Conservation (phyloP, 2,329 filamentous ascomycete genomes). For the Pseudogymnoascus sp. region DNA sequence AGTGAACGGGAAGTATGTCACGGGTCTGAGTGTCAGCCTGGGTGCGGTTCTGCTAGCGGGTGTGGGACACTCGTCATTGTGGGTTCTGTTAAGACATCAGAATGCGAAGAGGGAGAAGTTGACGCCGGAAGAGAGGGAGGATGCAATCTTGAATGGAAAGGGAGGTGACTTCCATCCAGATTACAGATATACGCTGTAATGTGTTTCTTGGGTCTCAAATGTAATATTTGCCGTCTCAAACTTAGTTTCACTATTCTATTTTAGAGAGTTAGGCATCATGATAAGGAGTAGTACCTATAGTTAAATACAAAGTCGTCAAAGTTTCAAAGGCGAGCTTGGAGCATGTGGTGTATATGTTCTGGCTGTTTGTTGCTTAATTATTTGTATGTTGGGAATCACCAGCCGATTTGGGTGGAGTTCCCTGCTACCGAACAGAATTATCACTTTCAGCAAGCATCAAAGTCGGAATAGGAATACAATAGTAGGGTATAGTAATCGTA, state of each 20-base stretch:
- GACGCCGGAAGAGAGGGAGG: constrained; percentile 19
- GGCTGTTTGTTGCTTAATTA: background rate
- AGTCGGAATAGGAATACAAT: too few species aligned
- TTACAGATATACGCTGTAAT: constrained; percentile 16
- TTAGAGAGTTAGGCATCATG: background rate
- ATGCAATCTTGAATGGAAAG: constrained; percentile 19
- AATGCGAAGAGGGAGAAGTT: constrained; percentile 17
- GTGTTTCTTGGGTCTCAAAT: background rate
- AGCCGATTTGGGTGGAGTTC: background rate
- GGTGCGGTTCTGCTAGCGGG: constrained; percentile 19
- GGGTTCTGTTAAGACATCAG: constrained; percentile 16
- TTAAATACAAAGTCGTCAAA: background rate
- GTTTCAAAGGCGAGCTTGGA: background rate
- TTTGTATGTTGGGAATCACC: background rate
- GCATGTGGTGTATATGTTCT: background rate
- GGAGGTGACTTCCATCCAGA: constrained; percentile 22
- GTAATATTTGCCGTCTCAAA: background rate
- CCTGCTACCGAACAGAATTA: too few species aligned
- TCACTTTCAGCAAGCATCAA: too few species aligned
- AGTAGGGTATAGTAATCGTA: too few species aligned
- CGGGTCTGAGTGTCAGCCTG: constrained; percentile 20
- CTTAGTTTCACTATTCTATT: background rate
- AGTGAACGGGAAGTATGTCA: constrained; percentile 20
- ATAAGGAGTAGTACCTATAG: background rate
- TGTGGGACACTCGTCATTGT: constrained; percentile 18